These are phyloP conservation scores for Lodderomyces elongisporus DNA, from an alignment of 1,139 yeast species.

Conservation along the genomic window DNA sequence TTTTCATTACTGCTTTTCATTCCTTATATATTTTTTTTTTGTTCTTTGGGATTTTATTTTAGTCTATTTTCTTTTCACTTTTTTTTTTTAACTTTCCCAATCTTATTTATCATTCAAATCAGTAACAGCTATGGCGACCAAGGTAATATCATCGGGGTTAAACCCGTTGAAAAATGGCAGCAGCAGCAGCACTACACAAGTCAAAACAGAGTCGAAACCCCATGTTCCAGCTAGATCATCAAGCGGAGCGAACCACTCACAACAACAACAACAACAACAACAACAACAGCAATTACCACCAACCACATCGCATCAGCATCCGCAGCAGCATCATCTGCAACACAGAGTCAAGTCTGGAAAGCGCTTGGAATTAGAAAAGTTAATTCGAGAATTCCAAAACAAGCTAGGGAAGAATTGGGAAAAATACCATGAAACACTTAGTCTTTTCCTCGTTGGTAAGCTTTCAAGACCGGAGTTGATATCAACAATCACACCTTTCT, in stretches of 20 bases:
- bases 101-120: too few relatives aligned
- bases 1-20: too few relatives aligned
- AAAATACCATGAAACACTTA: conserved; percentile 72
- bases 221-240: too few relatives aligned
- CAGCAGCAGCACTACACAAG: conserved; percentile 2
- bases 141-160: too few relatives aligned
- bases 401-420: conserved; percentile 80
- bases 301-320: not conserved
- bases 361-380: conserved; percentile 65
- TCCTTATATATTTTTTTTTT: too few relatives aligned
- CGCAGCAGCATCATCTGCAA: conserved; percentile 5
- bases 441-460: conserved; percentile 73
- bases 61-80: too few relatives aligned
- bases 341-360: conserved; percentile 20
- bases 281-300: conserved; percentile 6
- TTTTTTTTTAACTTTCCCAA: too few relatives aligned
- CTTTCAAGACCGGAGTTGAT: conserved; percentile 73
- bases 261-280: too few relatives aligned
- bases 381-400: conserved; percentile 70
- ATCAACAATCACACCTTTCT: conserved; percentile 46
- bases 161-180: too few relatives aligned
- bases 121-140: too few relatives aligned
- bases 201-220: not conserved
- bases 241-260: too few relatives aligned
- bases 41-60: too few relatives aligned